A percentile compares a stretch with the other conserved stretches of the same genome.
These are phyloP conservation scores for Hibiscus trionum DNA, from an alignment of 345 rosid species.

Conservation along the genomic window DNA sequence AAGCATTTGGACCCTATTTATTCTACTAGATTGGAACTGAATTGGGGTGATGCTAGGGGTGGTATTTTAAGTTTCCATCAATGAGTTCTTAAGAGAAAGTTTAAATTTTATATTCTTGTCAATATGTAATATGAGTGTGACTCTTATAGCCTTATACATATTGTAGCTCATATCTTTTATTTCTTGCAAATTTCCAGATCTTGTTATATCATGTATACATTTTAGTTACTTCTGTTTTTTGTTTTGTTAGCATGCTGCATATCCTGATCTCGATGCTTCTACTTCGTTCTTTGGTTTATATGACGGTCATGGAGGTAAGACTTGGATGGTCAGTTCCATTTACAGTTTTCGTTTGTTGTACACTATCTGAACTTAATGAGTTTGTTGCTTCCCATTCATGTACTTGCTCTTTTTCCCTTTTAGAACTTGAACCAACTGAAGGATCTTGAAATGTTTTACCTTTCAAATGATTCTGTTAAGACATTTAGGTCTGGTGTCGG, in stretches of 20 bases:
- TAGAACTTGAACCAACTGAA: background rate
- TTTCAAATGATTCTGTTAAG: background rate
- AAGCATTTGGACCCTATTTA: background rate
- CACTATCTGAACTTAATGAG: background rate
- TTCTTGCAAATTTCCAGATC: background rate
- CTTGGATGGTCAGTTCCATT: slow-evolving; percentile 12
- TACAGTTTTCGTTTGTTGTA: background rate
- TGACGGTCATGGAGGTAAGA: slow-evolving; percentile 99
- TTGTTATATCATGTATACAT: background rate
- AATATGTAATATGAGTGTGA: background rate
- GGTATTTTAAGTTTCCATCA: background rate
- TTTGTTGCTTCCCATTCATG: background rate
- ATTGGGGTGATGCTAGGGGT: background rate
- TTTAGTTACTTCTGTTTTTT: slow-evolving; percentile 10
- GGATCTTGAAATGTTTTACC: background rate
- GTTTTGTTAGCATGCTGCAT: slow-evolving; percentile 70
- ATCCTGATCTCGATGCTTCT: slow-evolving; percentile 61
- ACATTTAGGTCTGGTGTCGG: background rate
- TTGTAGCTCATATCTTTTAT: background rate
- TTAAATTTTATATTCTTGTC: background rate
- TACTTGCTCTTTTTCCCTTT: background rate
- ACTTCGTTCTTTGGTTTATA: slow-evolving; percentile 96
- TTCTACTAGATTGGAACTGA: background rate
- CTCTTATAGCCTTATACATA: background rate
- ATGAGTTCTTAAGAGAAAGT: background rate